A percentile compares a stretch with the other conserved stretches of the same genome.
phyloP scores from a whole-genome alignment of 768 basidiomycete species.

The Amanita rubescens region DNA sequence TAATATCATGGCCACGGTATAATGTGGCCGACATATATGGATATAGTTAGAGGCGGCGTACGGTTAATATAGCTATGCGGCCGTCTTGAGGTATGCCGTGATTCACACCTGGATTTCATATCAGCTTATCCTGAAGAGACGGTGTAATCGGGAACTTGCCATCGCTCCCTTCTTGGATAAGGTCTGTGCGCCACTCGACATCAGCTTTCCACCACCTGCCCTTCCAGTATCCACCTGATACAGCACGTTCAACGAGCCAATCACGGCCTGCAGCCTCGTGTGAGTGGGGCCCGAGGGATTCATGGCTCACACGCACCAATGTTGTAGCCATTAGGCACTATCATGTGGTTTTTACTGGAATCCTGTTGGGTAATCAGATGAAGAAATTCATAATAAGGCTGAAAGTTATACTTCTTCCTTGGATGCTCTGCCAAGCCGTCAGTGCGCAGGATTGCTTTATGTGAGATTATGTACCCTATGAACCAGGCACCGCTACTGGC shows the following conservation, averaged over 20 bases:
- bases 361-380: slow-evolving; percentile 26
- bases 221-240: slow-evolving; percentile 52
- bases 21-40: neutral
- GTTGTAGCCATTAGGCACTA: slow-evolving; percentile 76
- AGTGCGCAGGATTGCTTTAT: neutral
- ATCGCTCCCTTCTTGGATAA: slow-evolving; percentile 55
- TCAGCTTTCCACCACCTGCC: slow-evolving; percentile 70
- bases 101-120: slow-evolving; percentile 50
- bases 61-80: slow-evolving; percentile 69
- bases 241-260: slow-evolving; percentile 63
- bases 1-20: no score
- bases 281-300: neutral
- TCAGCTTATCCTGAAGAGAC: neutral
- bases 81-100: slow-evolving; percentile 82
- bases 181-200: slow-evolving; percentile 66
- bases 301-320: slow-evolving; percentile 21
- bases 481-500: slow-evolving; percentile 81
- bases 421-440: slow-evolving; percentile 43
- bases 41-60: slow-evolving; percentile 29
- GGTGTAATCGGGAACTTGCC: neutral
- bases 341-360: slow-evolving; percentile 61
- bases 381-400: neutral
- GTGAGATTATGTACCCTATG: slow-evolving; percentile 47
- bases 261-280: slow-evolving; percentile 47
- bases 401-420: slow-evolving; percentile 49